Conservation (phyloP, 805 yeast species). For the Candida vaughaniae region DNA sequence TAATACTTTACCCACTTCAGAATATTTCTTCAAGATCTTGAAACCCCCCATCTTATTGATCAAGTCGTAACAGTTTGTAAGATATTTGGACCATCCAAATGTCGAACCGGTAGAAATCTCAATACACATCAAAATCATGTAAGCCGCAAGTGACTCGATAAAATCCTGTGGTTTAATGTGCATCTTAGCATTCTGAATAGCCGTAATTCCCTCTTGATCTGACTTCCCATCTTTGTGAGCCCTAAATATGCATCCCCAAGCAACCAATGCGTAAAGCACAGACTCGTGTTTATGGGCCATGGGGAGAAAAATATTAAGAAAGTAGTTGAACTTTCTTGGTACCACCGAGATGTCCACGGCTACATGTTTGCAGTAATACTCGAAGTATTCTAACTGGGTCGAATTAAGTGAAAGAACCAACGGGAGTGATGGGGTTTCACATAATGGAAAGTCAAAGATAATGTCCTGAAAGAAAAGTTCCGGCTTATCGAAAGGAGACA, state of each 20-base stretch:
- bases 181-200: not conserved
- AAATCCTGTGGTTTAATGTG: conserved; percentile 14
- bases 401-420: not conserved
- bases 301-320: conserved; percentile 49
- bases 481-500: too few relatives aligned
- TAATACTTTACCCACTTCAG: conserved; percentile 10
- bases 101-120: conserved; percentile 36
- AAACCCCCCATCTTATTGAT: conserved; percentile 14
- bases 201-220: not conserved
- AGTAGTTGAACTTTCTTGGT: conserved; percentile 51
- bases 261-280: conserved; percentile 51
- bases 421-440: too few relatives aligned
- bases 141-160: conserved; percentile 23
- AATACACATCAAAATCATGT: conserved; percentile 27
- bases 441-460: too few relatives aligned
- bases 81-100: conserved; percentile 10
- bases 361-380: conserved; percentile 49
- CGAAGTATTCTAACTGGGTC: conserved; percentile 28
- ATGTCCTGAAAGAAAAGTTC: too few relatives aligned
- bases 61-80: conserved; percentile 11
- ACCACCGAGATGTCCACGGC: conserved; percentile 49
- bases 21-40: conserved; percentile 6
- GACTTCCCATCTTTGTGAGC: not conserved
- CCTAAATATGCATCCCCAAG: conserved; percentile 55
- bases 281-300: conserved; percentile 51